These are phyloP conservation scores for Cladosporium sp. DNA, from an alignment of 2,329 filamentous ascomycete species.

Conservation along the genomic window DNA sequence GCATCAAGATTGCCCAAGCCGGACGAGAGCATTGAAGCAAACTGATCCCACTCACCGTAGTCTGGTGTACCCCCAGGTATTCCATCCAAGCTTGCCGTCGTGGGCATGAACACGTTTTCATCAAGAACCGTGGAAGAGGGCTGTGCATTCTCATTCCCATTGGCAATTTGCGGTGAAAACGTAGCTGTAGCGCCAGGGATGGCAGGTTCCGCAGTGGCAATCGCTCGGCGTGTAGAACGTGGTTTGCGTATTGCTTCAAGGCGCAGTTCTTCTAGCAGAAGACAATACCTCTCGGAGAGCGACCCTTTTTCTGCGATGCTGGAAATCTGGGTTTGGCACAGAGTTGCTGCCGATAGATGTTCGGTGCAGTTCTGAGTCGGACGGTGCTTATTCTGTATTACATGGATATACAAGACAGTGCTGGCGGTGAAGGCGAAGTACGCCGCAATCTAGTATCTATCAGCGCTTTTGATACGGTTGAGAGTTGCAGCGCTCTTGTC, in stretches of 20 bases:
- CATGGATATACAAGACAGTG: slow-evolving; percentile 1
- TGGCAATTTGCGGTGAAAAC: too few species aligned
- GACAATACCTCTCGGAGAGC: background rate
- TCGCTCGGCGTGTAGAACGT: too few species aligned
- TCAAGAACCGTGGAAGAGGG: too few species aligned
- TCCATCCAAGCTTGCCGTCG: slow-evolving; percentile 19
- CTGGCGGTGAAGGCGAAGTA: slow-evolving; percentile 8
- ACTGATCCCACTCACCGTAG: background rate
- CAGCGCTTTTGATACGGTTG: too few species aligned
- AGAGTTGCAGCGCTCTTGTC: too few species aligned
- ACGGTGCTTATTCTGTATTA: background rate
- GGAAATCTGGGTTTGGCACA: slow-evolving; percentile 3
- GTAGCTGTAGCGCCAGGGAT: too few species aligned
- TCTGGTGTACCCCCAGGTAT: slow-evolving; percentile 5
- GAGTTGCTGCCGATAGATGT: background rate
- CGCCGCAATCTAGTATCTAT: background rate
- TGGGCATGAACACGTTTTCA: background rate
- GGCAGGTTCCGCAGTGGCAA: too few species aligned
- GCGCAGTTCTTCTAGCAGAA: slow-evolving; percentile 1
- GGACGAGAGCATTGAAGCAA: background rate
- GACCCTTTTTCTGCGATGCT: slow-evolving; percentile 8
- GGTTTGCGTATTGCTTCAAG: slow-evolving; percentile 44
- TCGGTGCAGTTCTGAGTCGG: background rate
- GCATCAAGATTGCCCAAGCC: background rate
- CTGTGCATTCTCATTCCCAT: too few species aligned